Base-by-base conservation (phyloP, 805 yeast species). In the Spathaspora gorwiae region DNA sequence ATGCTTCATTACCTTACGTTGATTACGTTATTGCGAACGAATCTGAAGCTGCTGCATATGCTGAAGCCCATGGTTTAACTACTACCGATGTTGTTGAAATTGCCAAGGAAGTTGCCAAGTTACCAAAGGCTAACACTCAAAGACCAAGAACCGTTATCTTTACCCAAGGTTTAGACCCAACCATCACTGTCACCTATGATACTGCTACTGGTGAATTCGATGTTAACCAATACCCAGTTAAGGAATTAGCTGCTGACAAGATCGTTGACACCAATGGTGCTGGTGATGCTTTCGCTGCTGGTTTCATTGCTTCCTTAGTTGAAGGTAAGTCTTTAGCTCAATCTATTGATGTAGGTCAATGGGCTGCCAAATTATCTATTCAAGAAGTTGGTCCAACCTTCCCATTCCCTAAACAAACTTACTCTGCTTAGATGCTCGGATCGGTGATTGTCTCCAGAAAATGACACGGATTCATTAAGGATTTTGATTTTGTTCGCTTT, bases 271-370 rank as follows among this genome's bases (percentile, higher is more conserved):
- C 98, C 61, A 94, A 92, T 73, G 99, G 99, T 74, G 98, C 98
- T 39, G 98, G 98, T 68, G 97, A 92, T 65, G 97, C 97, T 11
- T 92, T 92, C 63, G 98, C 97, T 46, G 95, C 94, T 59, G 98
- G 98, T 47, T 90, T 92, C 68, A 70, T 90, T 52, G 96, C 96
- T 50, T 94, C 90, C 47, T 72, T 90, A 54, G 95, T 89, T 46
- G 72, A 83, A 66, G 88, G 83, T 53, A 81, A 85, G 65, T 56
- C 77, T 27, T 63, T 89, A 46, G 71, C 70, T 24, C 73, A 77
- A 54, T 73, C 82, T 36, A 76, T 92, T 51, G 88, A 84, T 56
- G 79, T 83, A 66, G 98, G 97, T 54, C 98, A 92, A 73, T 90
- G 98, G 97, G 83, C 95, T 55, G 99, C 99, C 49, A 76, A 88